These are phyloP conservation scores for Rhizopus microsporus DNA, from an alignment of 371 early-diverging fungal genomes.

Conservation along the genomic window DNA sequence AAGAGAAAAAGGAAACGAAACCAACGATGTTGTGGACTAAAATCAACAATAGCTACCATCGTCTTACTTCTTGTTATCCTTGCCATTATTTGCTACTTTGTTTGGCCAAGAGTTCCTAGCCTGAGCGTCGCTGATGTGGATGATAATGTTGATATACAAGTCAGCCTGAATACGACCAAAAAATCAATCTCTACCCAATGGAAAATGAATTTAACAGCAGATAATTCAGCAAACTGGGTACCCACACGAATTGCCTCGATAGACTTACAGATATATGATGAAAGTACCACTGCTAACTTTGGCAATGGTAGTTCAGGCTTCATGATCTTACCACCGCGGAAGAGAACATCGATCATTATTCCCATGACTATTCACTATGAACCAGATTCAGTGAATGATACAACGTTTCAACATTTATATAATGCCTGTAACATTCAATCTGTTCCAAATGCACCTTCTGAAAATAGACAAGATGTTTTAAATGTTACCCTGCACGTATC, in stretches of 20 bases:
- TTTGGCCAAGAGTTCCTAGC: constrained; percentile 38
- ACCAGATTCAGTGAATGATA: constrained; percentile 22
- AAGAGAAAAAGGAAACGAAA: constrained; percentile 12
- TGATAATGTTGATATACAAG: constrained; percentile 13
- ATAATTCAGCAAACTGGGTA: constrained; percentile 35
- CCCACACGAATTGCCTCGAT: constrained; percentile 27
- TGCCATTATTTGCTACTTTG: constrained; percentile 36
- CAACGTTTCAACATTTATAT: constrained; percentile 39
- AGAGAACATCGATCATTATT: constrained; percentile 8
- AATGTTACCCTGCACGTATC: constrained; percentile 33
- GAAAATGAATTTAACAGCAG: constrained; percentile 29
- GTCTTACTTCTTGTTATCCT: constrained; percentile 10
- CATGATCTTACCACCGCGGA: constrained; percentile 10
- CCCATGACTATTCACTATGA: constrained; percentile 25
- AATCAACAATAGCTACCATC: background rate
- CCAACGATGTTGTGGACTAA: constrained; percentile 19
- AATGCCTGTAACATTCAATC: constrained; percentile 38
- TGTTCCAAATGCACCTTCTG: constrained; percentile 16
- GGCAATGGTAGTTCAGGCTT: constrained; percentile 14
- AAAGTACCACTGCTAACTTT: constrained; percentile 15
- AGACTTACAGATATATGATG: constrained; percentile 21
- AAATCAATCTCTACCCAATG: constrained; percentile 26
- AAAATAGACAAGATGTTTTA: constrained; percentile 21
- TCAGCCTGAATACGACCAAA: constrained; percentile 18
- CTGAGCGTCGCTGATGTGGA: constrained; percentile 21